Base-by-base conservation (phyloP, 768 basidiomycete species). In the Leccinum boreale region DNA sequence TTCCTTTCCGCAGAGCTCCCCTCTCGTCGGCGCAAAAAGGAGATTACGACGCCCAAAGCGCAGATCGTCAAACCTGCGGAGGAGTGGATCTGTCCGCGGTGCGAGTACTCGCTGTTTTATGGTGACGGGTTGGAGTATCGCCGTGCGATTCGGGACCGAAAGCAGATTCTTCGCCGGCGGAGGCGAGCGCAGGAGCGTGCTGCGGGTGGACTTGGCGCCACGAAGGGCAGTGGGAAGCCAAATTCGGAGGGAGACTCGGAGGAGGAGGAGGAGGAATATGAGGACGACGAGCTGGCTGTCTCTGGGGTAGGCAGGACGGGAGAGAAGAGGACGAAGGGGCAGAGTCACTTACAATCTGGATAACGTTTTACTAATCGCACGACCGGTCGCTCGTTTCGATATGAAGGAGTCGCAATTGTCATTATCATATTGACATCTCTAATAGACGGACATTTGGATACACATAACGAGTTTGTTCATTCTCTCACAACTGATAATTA, bases 61-160 rank as follows among this genome's bases (percentile, higher is more conserved):
- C 70, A 72, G 58, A 71, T 86, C 53, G 79, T 79, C 23, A 80
- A 84, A 58, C 84, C 86, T 8, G 79, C 74, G 33, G 93, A 97
- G 23, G 96, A 98, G 71, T 97, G 92, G 88, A 87, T 98, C 58
- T 98, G 96, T 70, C 83, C 89, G 60, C 90, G 89, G 66, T 98
- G 96, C 77, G 96, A 98, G 75, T 95, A 94, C 70, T 80, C 85
- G 57, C 68, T 98, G 56, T 95, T 96, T 72, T 98, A 89, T 70
- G 92, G 93, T n/a, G 87, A 89, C 52, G 89, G 89, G 42, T 57
- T 74, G 54, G 81, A 78, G 55, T 87, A 89, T 70, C 78, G 82
- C 61, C 77, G 80, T 47, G 87, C 86, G 45, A 75, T 93, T 58
- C 76, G 84, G 72, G 85, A 79, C 62, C 75, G 93, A 59, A 92